Evolutionary conservation across 169 alveolate species (phyloP).

Genomic region (Blepharisma undulans): DNA sequence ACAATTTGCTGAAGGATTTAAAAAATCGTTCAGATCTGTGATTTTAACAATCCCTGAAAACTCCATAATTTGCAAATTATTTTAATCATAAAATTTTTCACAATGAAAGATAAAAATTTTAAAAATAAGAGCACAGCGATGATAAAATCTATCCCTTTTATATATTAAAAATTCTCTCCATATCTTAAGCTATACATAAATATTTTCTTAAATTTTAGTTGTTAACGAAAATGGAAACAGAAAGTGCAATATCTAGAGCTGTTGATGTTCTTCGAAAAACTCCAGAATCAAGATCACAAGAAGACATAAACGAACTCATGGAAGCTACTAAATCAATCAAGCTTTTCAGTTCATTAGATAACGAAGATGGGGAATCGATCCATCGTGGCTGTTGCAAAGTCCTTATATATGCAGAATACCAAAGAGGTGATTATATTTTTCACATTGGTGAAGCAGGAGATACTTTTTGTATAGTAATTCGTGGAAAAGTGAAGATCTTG

Average conservation of each 20-base stretch:
- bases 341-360: background rate
- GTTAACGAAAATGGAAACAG: background rate
- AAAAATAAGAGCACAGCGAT: no score
- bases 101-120: no score
- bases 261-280: background rate
- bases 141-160: background rate
- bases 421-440: background rate
- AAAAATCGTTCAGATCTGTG: conserved; percentile 39
- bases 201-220: background rate
- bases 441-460: background rate
- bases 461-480: background rate
- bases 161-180: background rate
- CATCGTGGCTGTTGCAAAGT: background rate
- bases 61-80: conserved; percentile 7
- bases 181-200: background rate
- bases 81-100: no score
- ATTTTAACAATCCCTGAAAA: conserved; percentile 35
- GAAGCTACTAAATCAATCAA: background rate
- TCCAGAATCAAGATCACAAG: background rate
- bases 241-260: background rate
- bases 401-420: background rate
- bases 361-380: background rate
- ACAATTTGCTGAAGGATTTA: conserved; percentile 13
- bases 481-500: background rate
- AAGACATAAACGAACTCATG: background rate